Evolutionary conservation across 1,284 basidiomycete species (phyloP), one percentile per base, ranked within the genome.

Genomic region (Cryptococcus sp.): DNA sequence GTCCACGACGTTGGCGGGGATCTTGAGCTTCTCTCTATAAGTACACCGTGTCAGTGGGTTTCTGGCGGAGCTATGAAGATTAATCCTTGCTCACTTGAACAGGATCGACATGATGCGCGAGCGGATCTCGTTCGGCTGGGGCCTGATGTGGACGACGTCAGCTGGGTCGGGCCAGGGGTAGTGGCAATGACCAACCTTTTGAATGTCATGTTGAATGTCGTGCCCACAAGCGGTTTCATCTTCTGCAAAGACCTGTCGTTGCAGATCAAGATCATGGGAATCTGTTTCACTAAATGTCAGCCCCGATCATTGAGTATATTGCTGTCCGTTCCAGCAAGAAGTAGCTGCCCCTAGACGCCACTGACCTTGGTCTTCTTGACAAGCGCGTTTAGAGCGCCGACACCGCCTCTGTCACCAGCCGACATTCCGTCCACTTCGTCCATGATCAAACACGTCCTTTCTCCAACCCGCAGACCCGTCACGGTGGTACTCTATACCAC

Each of bases 341-440:
- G 12, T 23, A 18, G 18, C 44, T 28, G 7, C 13, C 21, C 39
- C 16, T 45, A 11, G 21, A 46, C 21, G 23, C 23, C 40, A 55
- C 70, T 48, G 47, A 88, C 91, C 80, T 88, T 91, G 13, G 90
- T 89, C 81, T 97, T 98, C 79, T 88, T 93, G 70, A 98, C 96
- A 56, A 99, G 73, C 0, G 86, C 84, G 59, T 93, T 93, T 67
- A 98, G 78, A 8, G 95, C 95, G 33, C 91, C 94, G 1, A 98
- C 88, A 60, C 95, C 95, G 20, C 96, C 95, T 50, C 95, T 83
- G 76, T 99, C 96, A 24, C 95, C 95, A 2, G 91, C 90, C 6
- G 92, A 96, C 93, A 98, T 98, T 8, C 96, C 95, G 67, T 99
- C 95, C 0, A 98, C 95, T 75, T 99, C 96, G 72, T 99, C 96